Evolutionary conservation across 116 monocot genomes (phyloP).

Genomic region (Papilionanthe hybrid): DNA sequence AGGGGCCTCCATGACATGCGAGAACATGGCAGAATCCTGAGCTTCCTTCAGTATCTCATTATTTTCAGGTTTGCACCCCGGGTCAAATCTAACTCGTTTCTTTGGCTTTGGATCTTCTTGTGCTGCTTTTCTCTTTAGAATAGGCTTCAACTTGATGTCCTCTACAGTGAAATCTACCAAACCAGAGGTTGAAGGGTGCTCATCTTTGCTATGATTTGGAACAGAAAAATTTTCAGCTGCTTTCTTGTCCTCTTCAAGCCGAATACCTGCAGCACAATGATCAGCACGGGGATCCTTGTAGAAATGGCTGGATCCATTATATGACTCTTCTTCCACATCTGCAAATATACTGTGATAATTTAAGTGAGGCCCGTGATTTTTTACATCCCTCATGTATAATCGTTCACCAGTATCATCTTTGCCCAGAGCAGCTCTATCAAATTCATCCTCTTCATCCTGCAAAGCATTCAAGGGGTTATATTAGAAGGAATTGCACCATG

Average conservation of each 20-base stretch:
- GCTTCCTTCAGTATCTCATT: constrained; percentile 19
- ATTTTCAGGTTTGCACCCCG: constrained; percentile 17
- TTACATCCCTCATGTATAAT: constrained; percentile 87
- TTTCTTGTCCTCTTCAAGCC: constrained; percentile 63
- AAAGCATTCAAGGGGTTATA: neutral
- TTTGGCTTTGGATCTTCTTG: constrained; percentile 49
- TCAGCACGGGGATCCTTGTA: constrained; percentile 83
- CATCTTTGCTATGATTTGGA: neutral
- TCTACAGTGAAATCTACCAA: constrained; percentile 11
- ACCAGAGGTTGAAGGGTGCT: neutral
- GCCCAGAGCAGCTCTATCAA: constrained; percentile 65
- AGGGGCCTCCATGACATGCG: constrained; percentile 16
- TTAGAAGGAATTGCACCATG: neutral
- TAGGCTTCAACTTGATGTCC: constrained; percentile 63
- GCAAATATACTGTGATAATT: constrained; percentile 50
- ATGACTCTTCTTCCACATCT: constrained; percentile 41
- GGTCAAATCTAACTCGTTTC: constrained; percentile 82
- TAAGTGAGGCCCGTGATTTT: constrained; percentile 54
- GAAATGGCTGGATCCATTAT: constrained; percentile 21
- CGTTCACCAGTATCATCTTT: constrained; percentile 48
- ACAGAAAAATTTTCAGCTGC: neutral
- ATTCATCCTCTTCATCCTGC: constrained; percentile 98
- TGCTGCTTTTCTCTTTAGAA: constrained; percentile 70
- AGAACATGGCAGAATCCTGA: constrained; percentile 6
- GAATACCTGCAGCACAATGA: constrained; percentile 55